Evolutionary conservation across 352 stramenopile species (phyloP), one percentile per base, ranked within the genome.

Genomic region (Globisporangium takayamanum): DNA sequence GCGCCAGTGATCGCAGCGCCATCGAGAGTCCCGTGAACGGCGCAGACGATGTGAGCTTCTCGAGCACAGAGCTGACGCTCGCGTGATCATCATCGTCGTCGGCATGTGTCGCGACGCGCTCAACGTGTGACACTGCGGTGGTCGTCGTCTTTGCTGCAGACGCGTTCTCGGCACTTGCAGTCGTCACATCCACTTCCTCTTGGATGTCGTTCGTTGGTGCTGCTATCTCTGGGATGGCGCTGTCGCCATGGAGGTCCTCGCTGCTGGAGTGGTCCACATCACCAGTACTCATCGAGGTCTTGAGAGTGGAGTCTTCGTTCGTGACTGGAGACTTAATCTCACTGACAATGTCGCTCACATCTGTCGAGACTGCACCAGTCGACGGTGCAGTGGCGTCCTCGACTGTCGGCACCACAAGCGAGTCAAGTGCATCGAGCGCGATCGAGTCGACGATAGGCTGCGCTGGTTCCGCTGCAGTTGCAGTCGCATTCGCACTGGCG

Each of bases 21-120:
- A 60, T 65, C 18, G 59, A 65, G 16, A 65, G 30, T 37, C 52
- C 53, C 28, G 53, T 45, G 26, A 65, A 65, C 26, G 59, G 39
- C 12, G 25, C 44, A 10, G 52, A 48, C 10, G 39, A 33, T 5
- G 46, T 47, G 37, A 36, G 18, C 25, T 59, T 20, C 14, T 60
- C 59, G 22, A 52, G n/a, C 22, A 56, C 20, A 1, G 25, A 39
- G 8, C 22, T 41, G 12, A 50, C 7, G 15, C 15, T 36, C 41
- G 45, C 4, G 5, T 39, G 39, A 30, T 51, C 45, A 39, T 5
- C 26, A 7, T 37, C 41, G 11, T 20, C 45, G 5, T 42, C 44
- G 26, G 14, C 47, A 12, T 41, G 14, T 8, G 26, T 26, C 28
- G 51, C 26, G 33, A 30, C 36, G 5, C 22, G 51, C 10, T 36